phyloP scores from a whole-genome alignment of 257 asterid species.

The Nicotiana otophora region DNA sequence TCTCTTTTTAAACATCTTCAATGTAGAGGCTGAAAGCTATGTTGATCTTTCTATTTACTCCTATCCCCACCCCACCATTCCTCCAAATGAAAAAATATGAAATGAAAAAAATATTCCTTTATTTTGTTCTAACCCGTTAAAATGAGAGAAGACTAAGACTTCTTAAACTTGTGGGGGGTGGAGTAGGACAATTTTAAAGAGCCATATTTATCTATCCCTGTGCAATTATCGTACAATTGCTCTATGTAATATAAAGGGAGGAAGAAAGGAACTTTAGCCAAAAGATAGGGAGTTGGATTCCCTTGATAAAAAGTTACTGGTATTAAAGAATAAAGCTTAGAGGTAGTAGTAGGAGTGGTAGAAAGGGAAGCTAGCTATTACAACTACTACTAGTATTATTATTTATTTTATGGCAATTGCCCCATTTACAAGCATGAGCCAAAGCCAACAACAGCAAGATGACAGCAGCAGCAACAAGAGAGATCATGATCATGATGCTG shows the following conservation, averaged over 20 bases:
- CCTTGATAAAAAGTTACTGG: conserved; percentile 4
- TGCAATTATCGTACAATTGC: conserved; percentile 2
- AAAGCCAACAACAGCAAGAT: conserved; percentile 33
- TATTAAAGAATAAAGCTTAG: not conserved
- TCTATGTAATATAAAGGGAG: conserved; percentile 1
- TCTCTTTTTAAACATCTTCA: conserved; percentile 46
- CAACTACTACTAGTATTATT: not conserved
- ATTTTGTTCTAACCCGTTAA: conserved; percentile 8
- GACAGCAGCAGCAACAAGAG: conserved; percentile 20
- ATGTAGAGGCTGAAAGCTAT: conserved; percentile 56
- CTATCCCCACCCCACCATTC: not conserved
- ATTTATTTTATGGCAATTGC: conserved; percentile 57
- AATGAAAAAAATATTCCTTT: not conserved
- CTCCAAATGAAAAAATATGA: no score
- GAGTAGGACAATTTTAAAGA: no score
- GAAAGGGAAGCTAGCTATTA: no score
- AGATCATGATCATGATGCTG: not conserved
- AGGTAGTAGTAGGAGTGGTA: no score
- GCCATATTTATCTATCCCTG: not conserved
- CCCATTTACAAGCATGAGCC: conserved; percentile 36
- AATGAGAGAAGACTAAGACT: conserved; percentile 14
- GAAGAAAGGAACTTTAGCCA: not conserved
- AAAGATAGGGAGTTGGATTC: not conserved
- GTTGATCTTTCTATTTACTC: conserved; percentile 44
- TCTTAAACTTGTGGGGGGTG: not conserved